Base-by-base conservation (phyloP, 2,329 filamentous ascomycete species). In the Tetracladium maxilliforme region DNA sequence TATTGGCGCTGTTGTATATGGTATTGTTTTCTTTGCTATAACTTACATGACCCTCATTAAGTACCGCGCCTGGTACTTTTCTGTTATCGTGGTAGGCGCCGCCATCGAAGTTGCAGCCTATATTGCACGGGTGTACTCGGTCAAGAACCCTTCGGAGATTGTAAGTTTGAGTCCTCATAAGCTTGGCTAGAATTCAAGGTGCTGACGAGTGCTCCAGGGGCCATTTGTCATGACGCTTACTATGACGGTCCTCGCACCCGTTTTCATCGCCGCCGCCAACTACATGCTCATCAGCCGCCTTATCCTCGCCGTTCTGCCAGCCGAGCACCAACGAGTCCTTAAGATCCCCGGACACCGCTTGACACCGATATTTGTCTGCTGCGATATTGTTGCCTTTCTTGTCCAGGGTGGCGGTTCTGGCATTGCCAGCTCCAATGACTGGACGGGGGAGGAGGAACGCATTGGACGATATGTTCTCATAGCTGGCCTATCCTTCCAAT, bases 201-300 rank as follows among this genome's bases (percentile, higher is more conserved):
- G n/a, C n/a, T n/a, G n/a, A n/a, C n/a, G n/a, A 5, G 17, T 16
- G 10, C 14, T 10, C 15, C 10, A 51, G 45, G 36, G 40, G 2
- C 39, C 53, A 2, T 60, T 56, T 26, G 47, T 57, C 5, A 33
- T 46, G 19, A 52, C 47, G 2, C 33, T 47, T 5, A 50, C 48
- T 1, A 43, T 58, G 13, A 54, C 60, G n/a, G 52, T 63, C 9
- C 44, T 65, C 20, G 56, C 58, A 1, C 61, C 61, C 0, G 46
- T 63, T 21, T 50, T 64, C 25, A 40, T 63, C 24, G 57, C 57
- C 10, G 61, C 60, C 1, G 58, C 55, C 3, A 56, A 63, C 28
- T 65, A 65, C 38, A 48, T 64, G 26, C 49, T 64, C 22, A 52
- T 65, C 25, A 57, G 54, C n/a, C 49, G 54, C 9, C 40, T 65